Evolutionary conservation across 805 yeast genomes (phyloP).

Genomic region (Brettanomyces anomalus): DNA sequence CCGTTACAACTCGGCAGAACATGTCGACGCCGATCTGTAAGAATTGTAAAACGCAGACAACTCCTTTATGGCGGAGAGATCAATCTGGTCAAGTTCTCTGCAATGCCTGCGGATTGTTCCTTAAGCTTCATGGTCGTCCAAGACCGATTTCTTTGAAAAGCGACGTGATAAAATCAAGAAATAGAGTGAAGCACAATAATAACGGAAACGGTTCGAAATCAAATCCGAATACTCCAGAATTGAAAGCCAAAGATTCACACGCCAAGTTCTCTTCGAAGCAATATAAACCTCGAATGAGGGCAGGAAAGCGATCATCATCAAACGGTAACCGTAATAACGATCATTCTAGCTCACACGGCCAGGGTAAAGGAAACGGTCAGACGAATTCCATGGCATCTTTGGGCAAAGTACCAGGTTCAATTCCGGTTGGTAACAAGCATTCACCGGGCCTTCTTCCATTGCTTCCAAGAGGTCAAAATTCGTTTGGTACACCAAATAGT

Average conservation of each 20-base stretch:
- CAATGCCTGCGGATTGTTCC: slow-evolving; percentile 87
- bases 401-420: background rate
- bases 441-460: slow-evolving; percentile 34
- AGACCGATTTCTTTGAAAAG: slow-evolving; percentile 88
- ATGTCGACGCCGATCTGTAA: slow-evolving; percentile 68
- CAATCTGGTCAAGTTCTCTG: slow-evolving; percentile 86
- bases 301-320: slow-evolving; percentile 3
- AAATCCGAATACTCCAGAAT: slow-evolving; percentile 47
- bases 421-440: background rate
- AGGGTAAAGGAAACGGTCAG: background rate
- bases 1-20: slow-evolving; percentile 56
- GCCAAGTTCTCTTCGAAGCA: slow-evolving; percentile 30
- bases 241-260: slow-evolving; percentile 38
- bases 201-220: slow-evolving; percentile 22
- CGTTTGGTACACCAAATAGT: slow-evolving; percentile 21
- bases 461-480: slow-evolving; percentile 28
- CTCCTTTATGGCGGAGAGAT: slow-evolving; percentile 94
- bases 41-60: slow-evolving; percentile 86
- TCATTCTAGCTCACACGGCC: background rate
- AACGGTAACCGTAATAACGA: background rate
- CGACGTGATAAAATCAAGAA: slow-evolving; percentile 85
- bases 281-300: slow-evolving; percentile 25
- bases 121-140: slow-evolving; percentile 86
- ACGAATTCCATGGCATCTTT: background rate
- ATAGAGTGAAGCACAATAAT: slow-evolving; percentile 55